phyloP scores from a whole-genome alignment of 108 stramenopile genomes.

The Cyclotella baltica region DNA sequence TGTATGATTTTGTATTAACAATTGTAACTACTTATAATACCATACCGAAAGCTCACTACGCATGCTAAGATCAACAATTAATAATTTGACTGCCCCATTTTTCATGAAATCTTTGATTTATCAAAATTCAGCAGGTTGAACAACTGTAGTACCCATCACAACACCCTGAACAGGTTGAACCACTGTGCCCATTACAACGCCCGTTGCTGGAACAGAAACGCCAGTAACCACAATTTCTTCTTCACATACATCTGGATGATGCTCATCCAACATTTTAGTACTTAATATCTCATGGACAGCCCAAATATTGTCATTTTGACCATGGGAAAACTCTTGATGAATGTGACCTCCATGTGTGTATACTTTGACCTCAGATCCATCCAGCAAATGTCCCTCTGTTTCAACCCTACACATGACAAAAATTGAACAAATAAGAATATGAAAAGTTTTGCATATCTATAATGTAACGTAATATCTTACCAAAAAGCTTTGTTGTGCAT shows the following conservation, averaged over 20 bases:
- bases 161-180: too few relatives aligned
- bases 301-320: constrained; percentile 52
- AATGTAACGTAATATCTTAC: constrained; percentile 4
- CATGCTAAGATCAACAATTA: too few relatives aligned
- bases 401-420: constrained; percentile 49
- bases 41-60: too few relatives aligned
- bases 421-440: not conserved
- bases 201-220: not conserved
- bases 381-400: constrained; percentile 61
- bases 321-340: constrained; percentile 50
- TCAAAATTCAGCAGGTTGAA: too few relatives aligned
- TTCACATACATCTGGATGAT: constrained; percentile 22
- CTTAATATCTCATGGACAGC: constrained; percentile 44
- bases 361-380: constrained; percentile 49
- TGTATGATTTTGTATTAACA: too few relatives aligned
- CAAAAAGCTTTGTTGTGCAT: constrained; percentile 54
- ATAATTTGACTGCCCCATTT: too few relatives aligned
- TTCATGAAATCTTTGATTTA: too few relatives aligned
- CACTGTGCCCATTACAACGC: constrained; percentile 4
- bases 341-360: constrained; percentile 48
- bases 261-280: constrained; percentile 37
- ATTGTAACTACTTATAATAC: too few relatives aligned
- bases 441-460: not conserved
- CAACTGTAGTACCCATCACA: too few relatives aligned
- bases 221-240: constrained; percentile 10